Evolutionary conservation across 192 early-diverging fungal species (phyloP), one percentile per base, ranked within the genome.

Genomic region (Mortierella claussenii): DNA sequence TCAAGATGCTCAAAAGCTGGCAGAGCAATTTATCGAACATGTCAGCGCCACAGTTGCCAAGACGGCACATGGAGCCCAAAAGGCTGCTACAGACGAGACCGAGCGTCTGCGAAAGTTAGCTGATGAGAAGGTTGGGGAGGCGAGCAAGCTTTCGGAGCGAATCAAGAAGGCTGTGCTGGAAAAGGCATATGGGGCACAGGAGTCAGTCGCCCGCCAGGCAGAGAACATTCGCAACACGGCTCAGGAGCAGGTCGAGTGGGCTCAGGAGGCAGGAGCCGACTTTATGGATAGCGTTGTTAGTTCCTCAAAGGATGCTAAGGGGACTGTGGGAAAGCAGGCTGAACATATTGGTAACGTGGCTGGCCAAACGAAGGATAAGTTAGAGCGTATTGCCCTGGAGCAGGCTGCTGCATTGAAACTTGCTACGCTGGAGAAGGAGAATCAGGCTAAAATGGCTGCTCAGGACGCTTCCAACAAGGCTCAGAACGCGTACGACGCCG

Each of bases 51-150:
- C 57, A 7, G 36, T 61, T 23, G 60, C 55, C 30, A 58, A 63
- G 46, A 71, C 28, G 32, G 69, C 45, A 0, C 60, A 75, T 1
- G 64, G 67, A 34, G 73, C 73, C 10, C 64, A 76, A 47, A 67
- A 67, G 58, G 36, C 33, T 17, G 53, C 43, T 9, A n/a, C 11
- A 24, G 73, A 67, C n/a, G 51, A 67, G 23, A 57, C 63, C 27
- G 58, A 76, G 53, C 51, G 36, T n/a, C 26, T 67, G 30, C 53
- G 54, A 36, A 51, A 65, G 34, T 24, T 50, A 27, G 47, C 50
- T 0, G 59, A 76, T n/a, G 65, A 60, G 2, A 62, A 49, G 37
- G 40, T 58, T 17, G 9, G 58, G 7, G 71, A 59, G 36, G 71
- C 71, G 6, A 37, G 63, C 26, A 76, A 76, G 52, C 15, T 76